These are phyloP conservation scores for Cupressus sempervirens DNA, from an alignment of 75 land plant genomes.

Conservation along the genomic window DNA sequence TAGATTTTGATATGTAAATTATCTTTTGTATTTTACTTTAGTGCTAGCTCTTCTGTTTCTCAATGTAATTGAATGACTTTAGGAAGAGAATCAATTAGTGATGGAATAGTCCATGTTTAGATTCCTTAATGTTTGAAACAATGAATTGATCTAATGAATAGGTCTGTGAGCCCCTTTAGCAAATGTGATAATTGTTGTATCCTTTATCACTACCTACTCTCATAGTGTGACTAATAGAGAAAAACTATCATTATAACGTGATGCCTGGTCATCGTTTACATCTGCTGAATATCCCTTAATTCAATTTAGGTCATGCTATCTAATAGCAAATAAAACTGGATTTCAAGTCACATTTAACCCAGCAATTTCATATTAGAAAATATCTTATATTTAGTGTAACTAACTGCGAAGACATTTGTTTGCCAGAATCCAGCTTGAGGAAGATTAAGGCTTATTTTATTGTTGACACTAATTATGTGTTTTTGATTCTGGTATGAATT, in stretches of 20 bases:
- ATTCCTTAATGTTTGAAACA: not conserved
- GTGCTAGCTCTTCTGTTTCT: not conserved
- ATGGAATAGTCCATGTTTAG: not conserved
- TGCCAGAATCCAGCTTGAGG: not conserved
- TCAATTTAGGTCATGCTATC: not conserved
- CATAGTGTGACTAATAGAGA: not conserved
- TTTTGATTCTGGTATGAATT: not conserved
- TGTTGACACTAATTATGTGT: not conserved
- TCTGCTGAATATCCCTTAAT: not conserved
- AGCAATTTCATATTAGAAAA: not conserved
- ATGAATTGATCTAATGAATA: not conserved
- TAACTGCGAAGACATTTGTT: not conserved
- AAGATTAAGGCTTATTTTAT: not conserved
- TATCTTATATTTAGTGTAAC: not conserved
- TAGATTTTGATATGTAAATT: not conserved
- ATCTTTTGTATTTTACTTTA: no score
- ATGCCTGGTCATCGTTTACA: not conserved
- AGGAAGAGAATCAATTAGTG: not conserved
- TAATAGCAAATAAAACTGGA: not conserved
- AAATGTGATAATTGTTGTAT: not conserved
- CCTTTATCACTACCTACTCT: not conserved
- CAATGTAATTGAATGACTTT: not conserved
- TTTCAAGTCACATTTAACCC: not conserved
- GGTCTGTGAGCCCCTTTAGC: not conserved
- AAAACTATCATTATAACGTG: not conserved